A percentile compares a stretch with the other conserved stretches of the same genome.
These are phyloP conservation scores for Bathelium albidoporum DNA, from an alignment of 495 filamentous ascomycete genomes.

Conservation along the genomic window DNA sequence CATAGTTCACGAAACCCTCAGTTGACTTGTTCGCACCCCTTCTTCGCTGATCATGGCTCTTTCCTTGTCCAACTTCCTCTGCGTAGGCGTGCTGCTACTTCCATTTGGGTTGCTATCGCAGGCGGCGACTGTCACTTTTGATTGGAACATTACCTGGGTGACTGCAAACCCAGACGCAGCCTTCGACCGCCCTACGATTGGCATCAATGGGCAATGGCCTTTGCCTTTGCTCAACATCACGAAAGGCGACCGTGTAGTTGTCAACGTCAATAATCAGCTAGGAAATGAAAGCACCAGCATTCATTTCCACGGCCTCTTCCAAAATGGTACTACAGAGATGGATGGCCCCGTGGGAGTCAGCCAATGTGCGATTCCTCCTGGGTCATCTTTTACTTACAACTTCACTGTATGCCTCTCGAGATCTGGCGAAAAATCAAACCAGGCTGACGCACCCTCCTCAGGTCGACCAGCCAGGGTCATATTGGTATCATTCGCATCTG, in stretches of 20 bases:
- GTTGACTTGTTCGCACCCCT: not conserved
- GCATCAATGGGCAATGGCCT: slow-evolving; percentile 77
- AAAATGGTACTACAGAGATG: slow-evolving; percentile 59
- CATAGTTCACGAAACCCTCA: not conserved
- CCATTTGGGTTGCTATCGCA: slow-evolving; percentile 29
- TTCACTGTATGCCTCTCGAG: slow-evolving; percentile 49
- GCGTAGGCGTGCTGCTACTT: slow-evolving; percentile 28
- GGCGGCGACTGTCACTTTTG: slow-evolving; percentile 58
- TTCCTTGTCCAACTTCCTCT: slow-evolving; percentile 30
- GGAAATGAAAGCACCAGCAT: slow-evolving; percentile 59
- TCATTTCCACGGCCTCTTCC: slow-evolving; percentile 75
- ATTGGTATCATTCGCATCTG: slow-evolving; percentile 74
- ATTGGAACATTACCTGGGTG: slow-evolving; percentile 76
- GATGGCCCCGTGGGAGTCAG: slow-evolving; percentile 60
- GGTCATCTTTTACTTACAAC: slow-evolving; percentile 58
- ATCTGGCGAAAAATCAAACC: too few species aligned
- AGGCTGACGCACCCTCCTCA: slow-evolving; percentile 21
- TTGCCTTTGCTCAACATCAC: slow-evolving; percentile 57
- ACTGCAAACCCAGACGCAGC: slow-evolving; percentile 69
- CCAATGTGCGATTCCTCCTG: slow-evolving; percentile 59
- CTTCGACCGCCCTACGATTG: slow-evolving; percentile 56
- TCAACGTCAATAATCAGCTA: slow-evolving; percentile 63
- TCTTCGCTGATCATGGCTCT: slow-evolving; percentile 27
- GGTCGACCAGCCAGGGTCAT: slow-evolving; percentile 60
- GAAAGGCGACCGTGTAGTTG: slow-evolving; percentile 59